phyloP scores from a whole-genome alignment of 108 stramenopile species.

The Stephanodiscus minutulus region DNA sequence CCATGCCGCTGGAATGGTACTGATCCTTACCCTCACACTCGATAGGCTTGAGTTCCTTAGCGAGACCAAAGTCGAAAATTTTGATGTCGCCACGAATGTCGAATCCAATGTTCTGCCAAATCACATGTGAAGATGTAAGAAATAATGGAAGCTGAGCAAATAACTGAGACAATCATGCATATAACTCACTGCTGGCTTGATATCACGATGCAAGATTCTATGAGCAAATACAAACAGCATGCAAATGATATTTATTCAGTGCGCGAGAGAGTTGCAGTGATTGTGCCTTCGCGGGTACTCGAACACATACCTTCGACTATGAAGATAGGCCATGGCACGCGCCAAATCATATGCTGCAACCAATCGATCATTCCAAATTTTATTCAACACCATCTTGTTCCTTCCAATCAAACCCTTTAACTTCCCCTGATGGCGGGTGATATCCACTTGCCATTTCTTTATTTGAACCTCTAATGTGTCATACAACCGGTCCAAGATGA shows the following conservation, averaged over 20 bases:
- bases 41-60: slow-evolving; percentile 40
- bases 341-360: slow-evolving; percentile 70
- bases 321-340: slow-evolving; percentile 66
- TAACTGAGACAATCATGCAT: background rate
- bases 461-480: slow-evolving; percentile 72
- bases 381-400: slow-evolving; percentile 32
- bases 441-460: slow-evolving; percentile 41
- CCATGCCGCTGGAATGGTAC: slow-evolving; percentile 31
- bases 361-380: slow-evolving; percentile 55
- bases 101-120: slow-evolving; percentile 27
- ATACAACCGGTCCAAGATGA: slow-evolving; percentile 75
- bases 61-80: slow-evolving; percentile 44
- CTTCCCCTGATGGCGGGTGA: slow-evolving; percentile 32
- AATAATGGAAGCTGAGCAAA: background rate
- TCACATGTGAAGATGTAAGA: background rate
- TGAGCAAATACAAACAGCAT: too few species aligned
- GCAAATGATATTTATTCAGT: background rate
- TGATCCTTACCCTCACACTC: slow-evolving; percentile 32
- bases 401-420: slow-evolving; percentile 36
- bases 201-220: slow-evolving; percentile 34
- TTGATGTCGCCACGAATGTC: slow-evolving; percentile 43
- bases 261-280: background rate
- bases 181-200: slow-evolving; percentile 33
- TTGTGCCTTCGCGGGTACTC: background rate
- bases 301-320: slow-evolving; percentile 31